Evolutionary conservation across 164 flowering plant genomes (phyloP).

Genomic region (Euptelea pleiosperma): DNA sequence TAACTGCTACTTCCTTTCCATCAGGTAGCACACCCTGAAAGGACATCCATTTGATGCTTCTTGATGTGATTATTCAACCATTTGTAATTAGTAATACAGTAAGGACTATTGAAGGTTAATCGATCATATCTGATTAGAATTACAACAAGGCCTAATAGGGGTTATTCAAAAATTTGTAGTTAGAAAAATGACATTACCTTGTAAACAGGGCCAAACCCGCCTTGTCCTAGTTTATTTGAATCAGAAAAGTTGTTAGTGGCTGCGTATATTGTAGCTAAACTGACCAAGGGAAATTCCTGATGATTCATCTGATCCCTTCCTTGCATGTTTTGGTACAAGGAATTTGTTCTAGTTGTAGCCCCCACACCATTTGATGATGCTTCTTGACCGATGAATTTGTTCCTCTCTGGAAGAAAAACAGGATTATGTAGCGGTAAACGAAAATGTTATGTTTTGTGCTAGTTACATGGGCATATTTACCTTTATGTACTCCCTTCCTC

Average conservation of each 20-base stretch:
- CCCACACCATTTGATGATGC: background rate
- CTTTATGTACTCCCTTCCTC: conserved; percentile 8
- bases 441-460: background rate
- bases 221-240: conserved; percentile 40
- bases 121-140: background rate
- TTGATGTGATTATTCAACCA: background rate
- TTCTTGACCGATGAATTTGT: background rate
- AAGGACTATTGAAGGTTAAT: background rate
- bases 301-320: conserved; percentile 2
- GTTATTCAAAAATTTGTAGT: background rate
- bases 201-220: conserved; percentile 49
- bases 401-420: conserved; percentile 9
- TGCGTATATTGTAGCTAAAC: conserved; percentile 14
- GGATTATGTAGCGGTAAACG: background rate
- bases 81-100: background rate
- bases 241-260: conserved; percentile 38
- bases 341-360: background rate
- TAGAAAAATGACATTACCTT: conserved; percentile 22
- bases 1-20: conserved; percentile 12
- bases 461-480: background rate
- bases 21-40: conserved; percentile 23
- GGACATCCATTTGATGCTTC: background rate
- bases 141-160: background rate
- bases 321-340: background rate
- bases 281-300: conserved; percentile 16